phyloP scores from a whole-genome alignment of 2,329 filamentous ascomycete species.

The Aspergillus unguis region DNA sequence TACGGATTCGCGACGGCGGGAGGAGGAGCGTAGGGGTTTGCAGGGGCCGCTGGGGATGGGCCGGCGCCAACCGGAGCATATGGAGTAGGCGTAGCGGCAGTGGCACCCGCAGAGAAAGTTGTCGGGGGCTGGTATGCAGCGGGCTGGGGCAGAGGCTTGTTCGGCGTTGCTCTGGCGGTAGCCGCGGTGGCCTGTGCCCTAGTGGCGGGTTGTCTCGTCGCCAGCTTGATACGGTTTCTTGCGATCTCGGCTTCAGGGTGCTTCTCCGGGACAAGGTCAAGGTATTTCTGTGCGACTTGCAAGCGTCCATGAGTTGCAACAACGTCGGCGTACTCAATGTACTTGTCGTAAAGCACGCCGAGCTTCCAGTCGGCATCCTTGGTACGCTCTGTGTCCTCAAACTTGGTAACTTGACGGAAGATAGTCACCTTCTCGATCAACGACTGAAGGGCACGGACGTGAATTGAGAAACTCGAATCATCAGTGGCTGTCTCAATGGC shows the following conservation, averaged over 20 bases:
- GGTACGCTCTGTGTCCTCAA: slow-evolving; percentile 71
- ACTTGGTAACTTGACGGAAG: slow-evolving; percentile 91
- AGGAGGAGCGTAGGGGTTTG: slow-evolving; percentile 52
- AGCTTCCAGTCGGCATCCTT: slow-evolving; percentile 84
- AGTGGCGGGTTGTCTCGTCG: slow-evolving; percentile 63
- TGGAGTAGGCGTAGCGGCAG: slow-evolving; percentile 43
- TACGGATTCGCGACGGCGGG: slow-evolving; percentile 34
- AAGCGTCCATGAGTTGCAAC: slow-evolving; percentile 86
- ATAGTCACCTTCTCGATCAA: slow-evolving; percentile 98
- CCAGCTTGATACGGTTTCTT: slow-evolving; percentile 77
- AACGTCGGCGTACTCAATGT: slow-evolving; percentile 95
- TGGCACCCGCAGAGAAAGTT: slow-evolving; percentile 29
- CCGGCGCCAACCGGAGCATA: slow-evolving; percentile 44
- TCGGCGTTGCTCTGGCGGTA: slow-evolving; percentile 38
- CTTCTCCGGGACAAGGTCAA: slow-evolving; percentile 76
- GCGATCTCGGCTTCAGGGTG: slow-evolving; percentile 87
- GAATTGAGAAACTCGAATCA: slow-evolving; percentile 85
- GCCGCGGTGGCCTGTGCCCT: slow-evolving; percentile 42
- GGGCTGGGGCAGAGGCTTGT: slow-evolving; percentile 40
- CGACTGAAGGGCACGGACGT: slow-evolving; percentile 80
- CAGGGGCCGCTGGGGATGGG: slow-evolving; percentile 26
- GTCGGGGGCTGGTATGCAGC: slow-evolving; percentile 37
- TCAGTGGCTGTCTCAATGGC: slow-evolving; percentile 65
- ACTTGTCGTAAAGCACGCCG: slow-evolving; percentile 83
- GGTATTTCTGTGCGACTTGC: slow-evolving; percentile 81